These are phyloP conservation scores for Chlorella vulgaris DNA, from an alignment of 139 green algal species.

Conservation along the genomic window DNA sequence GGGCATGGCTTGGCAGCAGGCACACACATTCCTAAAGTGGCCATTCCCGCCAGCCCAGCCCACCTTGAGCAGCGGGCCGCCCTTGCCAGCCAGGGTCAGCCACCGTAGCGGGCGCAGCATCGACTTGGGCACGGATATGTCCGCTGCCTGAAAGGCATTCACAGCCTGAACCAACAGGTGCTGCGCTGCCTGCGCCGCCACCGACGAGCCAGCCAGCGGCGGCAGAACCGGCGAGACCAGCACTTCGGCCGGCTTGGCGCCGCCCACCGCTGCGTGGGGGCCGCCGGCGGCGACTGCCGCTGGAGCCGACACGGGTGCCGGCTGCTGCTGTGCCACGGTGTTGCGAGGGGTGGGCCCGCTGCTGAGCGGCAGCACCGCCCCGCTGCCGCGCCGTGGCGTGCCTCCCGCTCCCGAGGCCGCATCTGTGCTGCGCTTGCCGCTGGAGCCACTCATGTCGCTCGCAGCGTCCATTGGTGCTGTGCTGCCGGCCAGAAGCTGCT, in stretches of 20 bases:
- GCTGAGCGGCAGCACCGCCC: too few relatives aligned
- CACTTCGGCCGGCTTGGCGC: not conserved
- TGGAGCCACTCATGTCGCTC: too few relatives aligned
- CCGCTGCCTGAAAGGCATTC: not conserved
- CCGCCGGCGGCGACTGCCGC: too few relatives aligned
- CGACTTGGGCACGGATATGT: not conserved
- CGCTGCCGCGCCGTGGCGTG: too few relatives aligned
- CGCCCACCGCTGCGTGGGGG: too few relatives aligned
- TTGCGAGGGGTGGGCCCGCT: too few relatives aligned
- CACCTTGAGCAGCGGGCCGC: conserved; percentile 15
- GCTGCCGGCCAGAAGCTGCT: too few relatives aligned
- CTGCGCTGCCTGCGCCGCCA: not conserved
- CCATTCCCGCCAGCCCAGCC: not conserved
- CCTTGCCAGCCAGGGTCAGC: conserved; percentile 19
- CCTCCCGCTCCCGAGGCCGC: too few relatives aligned
- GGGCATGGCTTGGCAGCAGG: not conserved
- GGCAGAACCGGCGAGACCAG: not conserved
- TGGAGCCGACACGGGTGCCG: too few relatives aligned
- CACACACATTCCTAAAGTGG: not conserved
- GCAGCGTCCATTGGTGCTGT: too few relatives aligned
- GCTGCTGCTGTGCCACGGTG: too few relatives aligned
- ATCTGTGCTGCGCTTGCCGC: too few relatives aligned
- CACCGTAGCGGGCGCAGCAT: conserved; percentile 24
- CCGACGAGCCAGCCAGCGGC: not conserved
- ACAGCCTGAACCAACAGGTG: not conserved